Evolutionary conservation across 1,139 yeast species (phyloP).

Genomic region (Candida sanyaensis): DNA sequence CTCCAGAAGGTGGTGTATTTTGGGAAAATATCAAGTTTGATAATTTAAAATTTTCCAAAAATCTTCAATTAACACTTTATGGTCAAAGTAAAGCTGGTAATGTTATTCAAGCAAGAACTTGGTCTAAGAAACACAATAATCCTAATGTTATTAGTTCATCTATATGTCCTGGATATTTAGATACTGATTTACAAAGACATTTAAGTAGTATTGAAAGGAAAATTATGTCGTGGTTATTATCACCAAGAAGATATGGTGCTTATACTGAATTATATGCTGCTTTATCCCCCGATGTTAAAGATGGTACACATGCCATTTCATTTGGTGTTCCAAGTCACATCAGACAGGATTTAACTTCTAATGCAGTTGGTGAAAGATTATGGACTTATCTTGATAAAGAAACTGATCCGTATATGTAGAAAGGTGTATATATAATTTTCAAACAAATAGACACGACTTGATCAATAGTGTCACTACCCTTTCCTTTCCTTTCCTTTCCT

Average conservation of each 20-base stretch:
- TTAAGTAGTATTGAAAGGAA: conserved; percentile 12
- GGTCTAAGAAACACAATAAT: conserved; percentile 40
- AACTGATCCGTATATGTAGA: conserved; percentile 11
- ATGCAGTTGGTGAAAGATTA: conserved; percentile 14
- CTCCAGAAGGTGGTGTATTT: conserved; percentile 42
- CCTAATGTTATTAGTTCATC: conserved; percentile 37
- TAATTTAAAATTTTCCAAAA: conserved; percentile 6
- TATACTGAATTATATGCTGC: conserved; percentile 25
- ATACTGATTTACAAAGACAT: conserved; percentile 42
- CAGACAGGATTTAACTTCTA: conserved; percentile 13
- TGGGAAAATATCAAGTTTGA: conserved; percentile 36
- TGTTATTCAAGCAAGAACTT: conserved; percentile 42
- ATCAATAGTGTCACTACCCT: too few relatives aligned
- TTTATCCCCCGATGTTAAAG: conserved; percentile 19
- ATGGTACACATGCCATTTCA: conserved; percentile 19
- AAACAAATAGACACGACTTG: not conserved
- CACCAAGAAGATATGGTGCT: conserved; percentile 19
- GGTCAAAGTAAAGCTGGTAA: conserved; percentile 54
- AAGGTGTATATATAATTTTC: not conserved
- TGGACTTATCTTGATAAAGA: conserved; percentile 14
- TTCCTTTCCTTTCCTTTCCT: too few relatives aligned
- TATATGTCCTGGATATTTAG: conserved; percentile 49
- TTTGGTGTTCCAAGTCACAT: conserved; percentile 26
- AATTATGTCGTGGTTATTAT: conserved; percentile 5
- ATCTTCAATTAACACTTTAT: conserved; percentile 20